Conservation (phyloP, 495 filamentous ascomycete species). For the Aspergillus panamensis region DNA sequence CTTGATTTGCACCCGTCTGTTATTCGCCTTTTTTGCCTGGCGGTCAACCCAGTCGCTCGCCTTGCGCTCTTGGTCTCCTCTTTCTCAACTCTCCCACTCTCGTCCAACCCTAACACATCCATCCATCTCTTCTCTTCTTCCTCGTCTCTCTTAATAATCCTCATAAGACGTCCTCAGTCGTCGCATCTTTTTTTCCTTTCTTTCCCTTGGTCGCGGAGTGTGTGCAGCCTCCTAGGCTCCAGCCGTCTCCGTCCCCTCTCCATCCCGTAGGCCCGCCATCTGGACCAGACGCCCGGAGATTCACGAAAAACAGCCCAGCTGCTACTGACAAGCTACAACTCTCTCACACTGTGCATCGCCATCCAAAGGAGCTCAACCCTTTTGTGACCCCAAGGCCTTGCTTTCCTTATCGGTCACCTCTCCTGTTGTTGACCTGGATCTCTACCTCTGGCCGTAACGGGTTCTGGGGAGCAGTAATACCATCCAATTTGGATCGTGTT, state of each 20-base stretch:
- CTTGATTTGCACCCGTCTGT: constrained; percentile 8
- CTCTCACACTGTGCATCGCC: constrained; percentile 2
- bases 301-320: constrained; percentile 10
- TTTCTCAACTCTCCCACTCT: constrained; percentile 14
- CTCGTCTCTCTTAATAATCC: neutral
- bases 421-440: constrained; percentile 13
- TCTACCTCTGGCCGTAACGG: constrained; percentile 15
- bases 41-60: constrained; percentile 16
- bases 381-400: constrained; percentile 7
- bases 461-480: constrained; percentile 5
- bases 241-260: constrained; percentile 3
- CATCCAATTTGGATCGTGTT: constrained; percentile 7
- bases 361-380: constrained; percentile 7
- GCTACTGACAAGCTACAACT: neutral
- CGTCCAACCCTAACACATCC: constrained; percentile 5
- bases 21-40: constrained; percentile 9
- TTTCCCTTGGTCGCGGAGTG: neutral
- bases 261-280: constrained; percentile 7
- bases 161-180: neutral
- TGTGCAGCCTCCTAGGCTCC: constrained; percentile 6
- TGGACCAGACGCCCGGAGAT: constrained; percentile 11
- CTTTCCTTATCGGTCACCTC: constrained; percentile 2
- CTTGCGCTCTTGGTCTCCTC: constrained; percentile 11
- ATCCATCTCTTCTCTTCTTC: constrained; percentile 5
- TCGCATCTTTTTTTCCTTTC: constrained; percentile 7